These are phyloP conservation scores for Eucalyptus tenuipes DNA, from an alignment of 345 rosid species.

Conservation along the genomic window DNA sequence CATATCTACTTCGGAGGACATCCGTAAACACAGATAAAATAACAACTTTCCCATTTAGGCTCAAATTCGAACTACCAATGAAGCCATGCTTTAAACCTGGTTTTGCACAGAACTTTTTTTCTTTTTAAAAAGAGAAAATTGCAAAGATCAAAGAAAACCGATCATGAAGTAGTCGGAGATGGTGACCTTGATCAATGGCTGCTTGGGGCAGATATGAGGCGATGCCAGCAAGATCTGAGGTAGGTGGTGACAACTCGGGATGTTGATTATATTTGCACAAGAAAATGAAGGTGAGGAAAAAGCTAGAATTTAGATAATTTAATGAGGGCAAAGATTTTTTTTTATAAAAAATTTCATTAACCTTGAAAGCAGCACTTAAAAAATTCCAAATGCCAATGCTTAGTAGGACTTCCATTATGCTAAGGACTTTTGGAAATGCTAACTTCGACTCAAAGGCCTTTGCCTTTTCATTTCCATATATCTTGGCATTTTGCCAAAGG, in stretches of 20 bases:
- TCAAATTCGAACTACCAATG: neutral
- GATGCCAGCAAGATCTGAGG: neutral
- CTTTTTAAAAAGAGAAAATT: neutral
- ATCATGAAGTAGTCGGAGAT: neutral
- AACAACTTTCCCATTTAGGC: neutral
- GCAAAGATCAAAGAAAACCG: neutral
- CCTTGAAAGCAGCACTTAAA: neutral
- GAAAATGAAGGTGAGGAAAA: neutral
- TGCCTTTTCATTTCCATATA: neutral
- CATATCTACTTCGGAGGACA: too few relatives aligned
- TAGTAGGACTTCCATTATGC: neutral
- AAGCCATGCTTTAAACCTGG: neutral
- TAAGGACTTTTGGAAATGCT: neutral
- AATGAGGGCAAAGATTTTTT: neutral
- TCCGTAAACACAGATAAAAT: too few relatives aligned
- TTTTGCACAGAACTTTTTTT: neutral
- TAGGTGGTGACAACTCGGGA: neutral
- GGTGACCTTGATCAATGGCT: neutral
- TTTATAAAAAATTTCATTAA: neutral
- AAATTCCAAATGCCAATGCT: neutral
- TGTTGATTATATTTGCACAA: neutral
- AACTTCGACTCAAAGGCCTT: neutral
- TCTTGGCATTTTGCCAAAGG: neutral
- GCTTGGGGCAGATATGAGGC: neutral
- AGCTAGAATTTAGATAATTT: too few relatives aligned